Conservation (phyloP, 768 basidiomycete genomes). For the Hygrocybe punicea region DNA sequence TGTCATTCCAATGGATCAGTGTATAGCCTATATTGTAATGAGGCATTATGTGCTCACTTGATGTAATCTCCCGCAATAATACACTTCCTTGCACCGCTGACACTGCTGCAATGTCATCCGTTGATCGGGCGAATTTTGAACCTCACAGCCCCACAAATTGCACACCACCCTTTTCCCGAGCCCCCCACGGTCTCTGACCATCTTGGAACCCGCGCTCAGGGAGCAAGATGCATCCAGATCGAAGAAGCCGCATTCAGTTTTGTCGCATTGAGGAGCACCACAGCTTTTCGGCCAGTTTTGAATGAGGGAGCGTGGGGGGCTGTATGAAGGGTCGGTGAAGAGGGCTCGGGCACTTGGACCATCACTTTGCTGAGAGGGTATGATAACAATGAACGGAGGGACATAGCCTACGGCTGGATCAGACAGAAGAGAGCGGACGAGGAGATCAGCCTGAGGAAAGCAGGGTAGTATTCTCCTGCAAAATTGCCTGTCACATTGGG, state of each 20-base stretch:
- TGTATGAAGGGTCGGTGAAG: constrained; percentile 12
- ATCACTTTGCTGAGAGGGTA: not conserved
- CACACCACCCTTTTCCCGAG: constrained; percentile 6
- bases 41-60: too few relatives aligned
- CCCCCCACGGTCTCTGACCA: constrained; percentile 4
- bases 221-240: constrained; percentile 4
- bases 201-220: constrained; percentile 1
- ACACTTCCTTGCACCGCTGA: constrained; percentile 14
- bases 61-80: constrained; percentile 22
- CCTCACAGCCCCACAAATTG: constrained; percentile 16
- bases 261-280: not conserved
- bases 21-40: too few relatives aligned
- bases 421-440: constrained; percentile 16
- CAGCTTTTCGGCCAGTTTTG: constrained; percentile 9
- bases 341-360: constrained; percentile 10
- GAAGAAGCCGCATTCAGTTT: constrained; percentile 9
- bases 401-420: constrained; percentile 22
- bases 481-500: not conserved
- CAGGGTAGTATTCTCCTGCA: constrained; percentile 8
- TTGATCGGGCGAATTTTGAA: constrained; percentile 5
- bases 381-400: constrained; percentile 21
- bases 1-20: too few relatives aligned
- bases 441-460: constrained; percentile 11
- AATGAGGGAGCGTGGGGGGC: constrained; percentile 5
- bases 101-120: constrained; percentile 10